phyloP scores from a whole-genome alignment of 1,284 basidiomycete genomes.

The Sporisorium exsertum region DNA sequence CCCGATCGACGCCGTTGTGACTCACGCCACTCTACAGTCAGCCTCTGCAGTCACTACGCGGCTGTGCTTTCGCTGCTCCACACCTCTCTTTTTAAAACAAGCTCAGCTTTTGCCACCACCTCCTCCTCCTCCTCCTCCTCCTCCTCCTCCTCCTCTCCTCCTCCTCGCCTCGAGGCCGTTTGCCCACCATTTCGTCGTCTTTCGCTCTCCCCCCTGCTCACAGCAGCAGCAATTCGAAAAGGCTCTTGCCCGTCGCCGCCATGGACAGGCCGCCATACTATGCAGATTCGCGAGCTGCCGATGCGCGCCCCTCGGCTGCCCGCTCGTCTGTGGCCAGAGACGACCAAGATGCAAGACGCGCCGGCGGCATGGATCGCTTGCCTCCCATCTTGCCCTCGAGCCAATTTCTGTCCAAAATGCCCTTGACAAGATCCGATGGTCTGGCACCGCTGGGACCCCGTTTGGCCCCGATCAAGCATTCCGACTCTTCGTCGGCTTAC shows the following conservation, averaged over 20 bases:
- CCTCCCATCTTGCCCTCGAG: slow-evolving; percentile 28
- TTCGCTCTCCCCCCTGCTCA: slow-evolving; percentile 28
- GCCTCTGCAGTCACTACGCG: background rate
- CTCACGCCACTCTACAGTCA: background rate
- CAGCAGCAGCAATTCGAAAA: slow-evolving; percentile 32
- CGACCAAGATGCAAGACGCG: slow-evolving; percentile 12
- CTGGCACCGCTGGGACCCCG: slow-evolving; percentile 15
- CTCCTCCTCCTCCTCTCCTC: background rate
- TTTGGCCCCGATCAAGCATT: slow-evolving; percentile 35
- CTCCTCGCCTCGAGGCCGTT: slow-evolving; percentile 5
- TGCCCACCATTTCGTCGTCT: slow-evolving; percentile 51
- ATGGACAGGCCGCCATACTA: slow-evolving; percentile 46
- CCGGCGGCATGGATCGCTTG: slow-evolving; percentile 14
- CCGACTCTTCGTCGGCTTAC: slow-evolving; percentile 4
- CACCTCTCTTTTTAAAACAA: background rate
- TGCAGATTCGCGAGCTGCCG: slow-evolving; percentile 18
- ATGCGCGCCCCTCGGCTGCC: slow-evolving; percentile 20
- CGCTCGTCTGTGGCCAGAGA: slow-evolving; percentile 9
- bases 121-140: background rate
- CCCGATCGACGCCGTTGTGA: background rate
- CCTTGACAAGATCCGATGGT: slow-evolving; percentile 10
- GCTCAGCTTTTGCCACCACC: background rate
- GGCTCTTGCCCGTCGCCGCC: slow-evolving; percentile 26
- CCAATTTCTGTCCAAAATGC: slow-evolving; percentile 20
- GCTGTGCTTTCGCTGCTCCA: background rate